phyloP scores from a whole-genome alignment of 2,329 filamentous ascomycete genomes.

The Colletotrichum zoysiae region DNA sequence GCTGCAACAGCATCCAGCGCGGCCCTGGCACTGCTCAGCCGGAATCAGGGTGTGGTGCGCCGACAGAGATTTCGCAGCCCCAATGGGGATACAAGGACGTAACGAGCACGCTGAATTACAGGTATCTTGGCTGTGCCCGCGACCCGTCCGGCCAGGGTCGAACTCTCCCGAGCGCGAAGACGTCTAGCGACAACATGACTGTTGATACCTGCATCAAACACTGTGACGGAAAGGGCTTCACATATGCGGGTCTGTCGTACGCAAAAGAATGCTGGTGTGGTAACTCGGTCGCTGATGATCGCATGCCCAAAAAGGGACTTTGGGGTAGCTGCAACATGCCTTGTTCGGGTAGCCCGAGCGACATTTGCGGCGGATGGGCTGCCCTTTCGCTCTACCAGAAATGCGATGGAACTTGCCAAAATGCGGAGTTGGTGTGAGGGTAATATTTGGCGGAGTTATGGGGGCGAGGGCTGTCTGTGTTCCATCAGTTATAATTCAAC shows the following conservation, averaged over 20 bases:
- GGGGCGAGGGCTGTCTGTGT: not conserved
- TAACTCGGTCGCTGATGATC: slow-evolving; percentile 44
- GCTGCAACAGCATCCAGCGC: slow-evolving; percentile 61
- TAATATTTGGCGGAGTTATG: not conserved
- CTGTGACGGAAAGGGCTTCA: slow-evolving; percentile 47
- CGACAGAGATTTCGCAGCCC: slow-evolving; percentile 52
- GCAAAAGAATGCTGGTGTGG: slow-evolving; percentile 56
- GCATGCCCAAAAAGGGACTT: slow-evolving; percentile 53
- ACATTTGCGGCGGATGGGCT: slow-evolving; percentile 45
- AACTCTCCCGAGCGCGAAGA: slow-evolving; percentile 48
- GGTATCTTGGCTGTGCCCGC: slow-evolving; percentile 64
- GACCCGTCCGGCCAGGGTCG: slow-evolving; percentile 48
- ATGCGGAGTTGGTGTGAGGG: slow-evolving; percentile 41
- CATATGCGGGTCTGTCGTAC: slow-evolving; percentile 55
- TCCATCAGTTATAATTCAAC: not conserved
- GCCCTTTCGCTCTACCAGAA: slow-evolving; percentile 52
- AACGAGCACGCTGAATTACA: slow-evolving; percentile 58
- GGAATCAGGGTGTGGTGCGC: slow-evolving; percentile 50
- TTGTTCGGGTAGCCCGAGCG: slow-evolving; percentile 36
- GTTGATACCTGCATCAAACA: slow-evolving; percentile 50
- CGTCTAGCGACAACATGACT: slow-evolving; percentile 50
- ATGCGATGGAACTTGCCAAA: slow-evolving; percentile 49
- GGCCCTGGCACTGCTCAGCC: slow-evolving; percentile 45
- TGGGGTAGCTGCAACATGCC: slow-evolving; percentile 55
- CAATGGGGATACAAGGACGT: slow-evolving; percentile 60